A percentile compares a stretch with the other conserved stretches of the same genome.
Conservation (phyloP, 2,329 filamentous ascomycete genomes). For the Pezicula radicicola region DNA sequence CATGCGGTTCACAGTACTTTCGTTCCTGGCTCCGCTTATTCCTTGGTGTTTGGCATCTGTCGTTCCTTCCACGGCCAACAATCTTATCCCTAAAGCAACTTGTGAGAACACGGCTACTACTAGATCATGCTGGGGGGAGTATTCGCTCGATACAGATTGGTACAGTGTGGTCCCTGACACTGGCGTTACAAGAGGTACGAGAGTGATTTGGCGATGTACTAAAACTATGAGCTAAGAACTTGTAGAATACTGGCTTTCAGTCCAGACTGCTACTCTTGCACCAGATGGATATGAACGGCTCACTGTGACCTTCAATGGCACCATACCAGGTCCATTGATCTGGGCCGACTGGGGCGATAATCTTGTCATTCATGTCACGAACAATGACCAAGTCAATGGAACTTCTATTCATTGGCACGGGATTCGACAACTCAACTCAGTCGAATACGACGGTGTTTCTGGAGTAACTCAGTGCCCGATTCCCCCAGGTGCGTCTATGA, state of each 20-base stretch:
- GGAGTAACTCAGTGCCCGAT: constrained; percentile 65
- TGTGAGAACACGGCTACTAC: too few relatives aligned
- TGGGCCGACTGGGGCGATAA: constrained; percentile 35
- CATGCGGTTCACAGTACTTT: too few relatives aligned
- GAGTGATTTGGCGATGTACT: too few relatives aligned
- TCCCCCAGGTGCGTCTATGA: constrained; percentile 47
- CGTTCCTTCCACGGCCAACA: too few relatives aligned
- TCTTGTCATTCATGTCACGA: constrained; percentile 31
- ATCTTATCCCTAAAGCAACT: too few relatives aligned
- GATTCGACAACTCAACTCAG: constrained; percentile 37
- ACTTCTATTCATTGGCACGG: constrained; percentile 52
- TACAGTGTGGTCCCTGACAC: too few relatives aligned
- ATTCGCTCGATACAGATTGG: too few relatives aligned
- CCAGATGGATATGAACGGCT: constrained; percentile 41
- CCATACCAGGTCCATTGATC: constrained; percentile 40
- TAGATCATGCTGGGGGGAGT: too few relatives aligned
- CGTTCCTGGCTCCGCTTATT: too few relatives aligned
- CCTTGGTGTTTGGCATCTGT: too few relatives aligned
- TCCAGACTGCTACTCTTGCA: constrained; percentile 38
- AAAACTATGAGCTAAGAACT: too few relatives aligned
- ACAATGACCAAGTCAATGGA: constrained; percentile 36
- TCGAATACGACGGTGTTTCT: constrained; percentile 36
- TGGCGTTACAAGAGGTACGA: too few relatives aligned
- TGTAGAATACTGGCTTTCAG: constrained; percentile 38
- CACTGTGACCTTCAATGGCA: constrained; percentile 41